These are phyloP conservation scores for Xylaria sp. DNA, from an alignment of 2,329 filamentous ascomycete species.

Conservation along the genomic window DNA sequence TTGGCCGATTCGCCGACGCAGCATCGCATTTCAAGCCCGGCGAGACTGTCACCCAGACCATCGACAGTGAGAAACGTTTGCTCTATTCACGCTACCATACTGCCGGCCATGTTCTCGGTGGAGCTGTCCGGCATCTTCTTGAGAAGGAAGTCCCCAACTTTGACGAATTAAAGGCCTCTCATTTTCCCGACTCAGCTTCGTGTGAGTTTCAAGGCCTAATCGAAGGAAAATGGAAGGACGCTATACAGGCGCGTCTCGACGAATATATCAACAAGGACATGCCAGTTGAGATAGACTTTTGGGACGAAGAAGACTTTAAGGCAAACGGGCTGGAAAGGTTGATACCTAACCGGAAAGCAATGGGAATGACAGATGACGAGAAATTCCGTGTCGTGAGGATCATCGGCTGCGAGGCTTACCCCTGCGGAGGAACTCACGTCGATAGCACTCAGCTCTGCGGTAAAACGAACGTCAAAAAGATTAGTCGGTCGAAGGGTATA, in stretches of 20 bases:
- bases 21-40: constrained; percentile 54
- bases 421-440: constrained; percentile 81
- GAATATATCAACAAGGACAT: constrained; percentile 66
- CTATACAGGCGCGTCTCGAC: constrained; percentile 71
- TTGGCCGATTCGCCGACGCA: constrained; percentile 64
- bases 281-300: constrained; percentile 74
- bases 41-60: constrained; percentile 63
- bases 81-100: constrained; percentile 78
- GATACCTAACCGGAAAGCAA: constrained; percentile 60
- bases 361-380: constrained; percentile 57
- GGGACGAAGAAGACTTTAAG: constrained; percentile 71
- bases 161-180: constrained; percentile 76
- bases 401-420: constrained; percentile 74
- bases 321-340: constrained; percentile 65
- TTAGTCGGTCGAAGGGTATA: constrained; percentile 71
- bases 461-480: constrained; percentile 73
- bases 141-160: constrained; percentile 64
- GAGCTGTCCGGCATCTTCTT: constrained; percentile 71
- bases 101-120: constrained; percentile 77
- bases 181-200: constrained; percentile 74
- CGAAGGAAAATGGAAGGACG: constrained; percentile 69
- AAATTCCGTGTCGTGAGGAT: constrained; percentile 76
- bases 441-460: constrained; percentile 68
- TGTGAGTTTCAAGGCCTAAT: constrained; percentile 77
- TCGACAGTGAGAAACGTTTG: constrained; percentile 69